Base-by-base conservation (phyloP, 441 rosid species). In the Pelargonium cotyledonis region DNA sequence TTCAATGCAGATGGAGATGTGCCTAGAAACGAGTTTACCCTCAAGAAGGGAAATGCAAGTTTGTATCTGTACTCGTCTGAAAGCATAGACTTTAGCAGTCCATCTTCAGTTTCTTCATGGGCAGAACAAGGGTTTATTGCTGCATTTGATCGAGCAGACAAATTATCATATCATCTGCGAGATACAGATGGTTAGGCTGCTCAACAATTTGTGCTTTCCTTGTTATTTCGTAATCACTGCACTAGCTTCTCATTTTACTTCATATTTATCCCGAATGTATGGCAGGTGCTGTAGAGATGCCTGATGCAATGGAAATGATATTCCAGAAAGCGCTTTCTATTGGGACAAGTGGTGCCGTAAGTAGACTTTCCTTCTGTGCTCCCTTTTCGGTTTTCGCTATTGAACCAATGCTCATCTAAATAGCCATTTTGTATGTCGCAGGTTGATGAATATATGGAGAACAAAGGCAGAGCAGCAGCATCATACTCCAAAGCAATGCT, bases 231-330 rank as follows among this genome's bases (percentile, higher is more conserved):
- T 3, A 11, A 35, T 75, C n/a, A 43, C 29, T 53, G 47, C 53
- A 4, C 46, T 15, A 43, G 12, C 8, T 75, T 76, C 68, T 68
- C 46, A 11, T 8, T 67, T 70, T 63, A 43, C 69, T 73, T 8
- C 57, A 63, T 62, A 58, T 29, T 41, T 62, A 40, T 69, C 18
- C 49, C 70, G 63, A 67, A 69, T 75, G 53, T 65, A 69, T 77
- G 75, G 72, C 85, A 87, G 95, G 84, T 69, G 69, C 83, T 67
- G 80, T 85, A 49, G 82, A 86, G 77, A 87, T 91, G 91, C 95
- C 95, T 47, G 90, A 91, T 73, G 91, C 93, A 64, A 89, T 89
- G 91, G 91, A 89, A 70, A 78, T 80, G 64, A 80, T 87, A 75
- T 87, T 85, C 72, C 88, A 83, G 46, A 77, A 73, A 55, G 91